These are phyloP conservation scores for Aspergillus tamarii DNA, from an alignment of 2,329 filamentous ascomycete genomes.

Conservation along the genomic window DNA sequence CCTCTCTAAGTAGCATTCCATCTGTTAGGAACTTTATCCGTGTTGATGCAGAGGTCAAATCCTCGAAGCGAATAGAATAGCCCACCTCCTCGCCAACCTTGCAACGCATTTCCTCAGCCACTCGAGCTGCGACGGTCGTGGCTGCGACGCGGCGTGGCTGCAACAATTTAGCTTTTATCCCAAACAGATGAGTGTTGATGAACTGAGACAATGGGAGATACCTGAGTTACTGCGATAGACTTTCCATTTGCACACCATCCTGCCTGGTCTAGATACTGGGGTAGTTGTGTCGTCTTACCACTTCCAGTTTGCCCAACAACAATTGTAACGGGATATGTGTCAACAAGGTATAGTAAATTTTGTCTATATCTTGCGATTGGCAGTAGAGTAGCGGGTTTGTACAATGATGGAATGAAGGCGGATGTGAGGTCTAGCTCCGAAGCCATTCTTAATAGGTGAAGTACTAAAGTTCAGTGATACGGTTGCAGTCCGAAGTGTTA, in stretches of 20 bases:
- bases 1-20: slow-evolving; percentile 86
- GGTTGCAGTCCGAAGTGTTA: background rate
- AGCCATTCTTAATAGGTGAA: slow-evolving; percentile 37
- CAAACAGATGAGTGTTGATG: background rate
- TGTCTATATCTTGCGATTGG: slow-evolving; percentile 85
- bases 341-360: slow-evolving; percentile 80
- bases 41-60: slow-evolving; percentile 82
- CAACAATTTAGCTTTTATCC: slow-evolving; percentile 13
- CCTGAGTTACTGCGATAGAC: slow-evolving; percentile 86
- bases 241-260: slow-evolving; percentile 89
- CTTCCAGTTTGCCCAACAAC: slow-evolving; percentile 93
- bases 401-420: slow-evolving; percentile 73
- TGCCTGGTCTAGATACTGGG: slow-evolving; percentile 83
- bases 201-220: slow-evolving; percentile 49
- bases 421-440: slow-evolving; percentile 49
- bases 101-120: slow-evolving; percentile 86
- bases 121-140: slow-evolving; percentile 83
- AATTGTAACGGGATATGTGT: slow-evolving; percentile 81
- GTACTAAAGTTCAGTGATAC: background rate
- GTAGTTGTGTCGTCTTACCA: slow-evolving; percentile 94
- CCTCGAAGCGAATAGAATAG: slow-evolving; percentile 90
- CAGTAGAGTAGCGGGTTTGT: slow-evolving; percentile 81
- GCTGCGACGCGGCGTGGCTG: slow-evolving; percentile 89
- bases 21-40: slow-evolving; percentile 95
- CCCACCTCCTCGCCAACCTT: slow-evolving; percentile 88